Evolutionary conservation across 805 yeast genomes (phyloP).

Genomic region (Phaffomyces opuntiae): DNA sequence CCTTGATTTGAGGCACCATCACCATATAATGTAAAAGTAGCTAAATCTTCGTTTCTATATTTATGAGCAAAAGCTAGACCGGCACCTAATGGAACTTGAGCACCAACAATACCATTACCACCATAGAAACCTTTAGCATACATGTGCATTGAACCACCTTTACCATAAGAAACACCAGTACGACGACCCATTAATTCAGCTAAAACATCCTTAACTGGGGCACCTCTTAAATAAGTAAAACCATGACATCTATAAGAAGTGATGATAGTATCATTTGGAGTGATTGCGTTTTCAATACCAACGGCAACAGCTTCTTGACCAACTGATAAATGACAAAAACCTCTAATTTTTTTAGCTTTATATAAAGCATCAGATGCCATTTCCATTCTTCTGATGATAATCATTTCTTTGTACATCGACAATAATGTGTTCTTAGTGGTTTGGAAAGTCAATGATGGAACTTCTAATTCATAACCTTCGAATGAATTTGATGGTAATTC

Average conservation of each 20-base stretch:
- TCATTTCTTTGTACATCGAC: conserved; percentile 96
- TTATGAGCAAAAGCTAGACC: conserved; percentile 98
- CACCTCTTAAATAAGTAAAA: conserved; percentile 94
- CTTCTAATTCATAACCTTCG: conserved; percentile 74
- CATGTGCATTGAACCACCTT: conserved; percentile 99
- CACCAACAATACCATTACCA: conserved; percentile 99
- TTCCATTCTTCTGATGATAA: conserved; percentile 91
- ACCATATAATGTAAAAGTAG: conserved; percentile 89
- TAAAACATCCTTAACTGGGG: conserved; percentile 79
- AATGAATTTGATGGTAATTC: conserved; percentile 75
- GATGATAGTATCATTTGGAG: conserved; percentile 78
- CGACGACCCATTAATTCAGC: conserved; percentile 98
- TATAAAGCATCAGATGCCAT: conserved; percentile 98
- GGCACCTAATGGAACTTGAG: conserved; percentile 97
- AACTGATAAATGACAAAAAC: conserved; percentile 96
- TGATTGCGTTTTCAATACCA: conserved; percentile 93
- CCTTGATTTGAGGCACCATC: conserved; percentile 99
- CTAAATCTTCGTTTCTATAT: conserved; percentile 74
- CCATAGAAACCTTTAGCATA: conserved; percentile 94
- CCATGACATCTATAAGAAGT: conserved; percentile 99
- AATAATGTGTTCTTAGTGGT: conserved; percentile 75
- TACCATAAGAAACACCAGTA: conserved; percentile 92
- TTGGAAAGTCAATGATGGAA: conserved; percentile 66
- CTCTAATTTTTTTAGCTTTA: conserved; percentile 97
- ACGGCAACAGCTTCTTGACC: conserved; percentile 99